Base-by-base conservation (phyloP, 306 rosid species). In the Cicer pinnatifidum region DNA sequence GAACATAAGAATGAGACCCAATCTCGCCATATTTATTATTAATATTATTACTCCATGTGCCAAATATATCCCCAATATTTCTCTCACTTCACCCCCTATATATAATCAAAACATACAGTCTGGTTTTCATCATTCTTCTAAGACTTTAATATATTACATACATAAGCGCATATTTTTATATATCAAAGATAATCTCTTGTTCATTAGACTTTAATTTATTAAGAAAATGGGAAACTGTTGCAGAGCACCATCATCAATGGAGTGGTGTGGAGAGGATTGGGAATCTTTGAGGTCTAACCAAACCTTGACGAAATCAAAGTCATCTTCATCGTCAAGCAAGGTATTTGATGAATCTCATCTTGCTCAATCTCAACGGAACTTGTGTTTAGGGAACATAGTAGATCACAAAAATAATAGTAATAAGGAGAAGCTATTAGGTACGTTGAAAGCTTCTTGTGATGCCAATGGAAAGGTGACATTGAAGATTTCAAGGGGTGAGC, bases 201-300 rank as follows among this genome's bases (percentile, higher is more conserved):
- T 28, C 35, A 28, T 28, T 23, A 23, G 4, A 23, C 33, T 2
- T 23, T 28, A 19, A 54, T 48, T 48, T 5, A 52, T 16, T 6
- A 52, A 52, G 58, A 58, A 58, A 33, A 59, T 75, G 93, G 93
- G 93, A 12, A 89, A 86, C 76, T 86, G 89, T 60, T 73, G 81
- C 57, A 53, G 0, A 12, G 11, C 54, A 8, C 9, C 60, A 46
- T 48, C 70, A 0, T 17, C 83, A 17, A 71, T 53, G 80, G 84
- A 75, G 8, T 89, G 89, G 85, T 82, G 67, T n/a, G 84, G 82
- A 8, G 86, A 78, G 3, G 82, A 86, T 20, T 82, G 90, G 90
- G 79, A 66, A 1, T 82, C 61, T 58, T 8, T 84, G 67, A 56
- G 0, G 17, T 2, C 35, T 28, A 28, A 28, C 35, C 35, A 28